A percentile compares a stretch with the other conserved stretches of the same genome.
Conservation (phyloP, 1,139 yeast species). For the Suhomyces bolitotheri region DNA sequence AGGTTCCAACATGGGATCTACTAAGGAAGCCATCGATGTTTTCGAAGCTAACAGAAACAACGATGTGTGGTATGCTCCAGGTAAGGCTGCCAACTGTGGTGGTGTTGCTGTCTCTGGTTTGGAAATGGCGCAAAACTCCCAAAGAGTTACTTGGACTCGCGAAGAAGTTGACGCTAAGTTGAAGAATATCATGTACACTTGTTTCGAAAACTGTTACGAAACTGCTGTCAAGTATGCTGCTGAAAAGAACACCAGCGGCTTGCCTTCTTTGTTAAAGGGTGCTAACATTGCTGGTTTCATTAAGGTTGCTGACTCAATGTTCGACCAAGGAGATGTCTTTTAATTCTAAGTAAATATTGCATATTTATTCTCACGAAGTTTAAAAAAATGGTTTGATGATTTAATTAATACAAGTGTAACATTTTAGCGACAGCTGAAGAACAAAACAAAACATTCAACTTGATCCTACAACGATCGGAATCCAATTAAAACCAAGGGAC, state of each 20-base stretch:
- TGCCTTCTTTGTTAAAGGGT: constrained; percentile 96
- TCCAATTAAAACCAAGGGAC: no score
- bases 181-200: constrained; percentile 77
- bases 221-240: constrained; percentile 82
- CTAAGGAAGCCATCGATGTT: constrained; percentile 92
- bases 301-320: constrained; percentile 98
- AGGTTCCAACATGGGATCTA: constrained; percentile 99
- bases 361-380: constrained; percentile 6
- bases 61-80: constrained; percentile 97
- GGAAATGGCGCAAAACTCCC: constrained; percentile 99
- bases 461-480: no score
- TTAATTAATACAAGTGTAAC: no score
- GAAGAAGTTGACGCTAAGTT: constrained; percentile 22
- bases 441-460: no score
- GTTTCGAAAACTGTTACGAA: constrained; percentile 89
- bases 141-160: constrained; percentile 55
- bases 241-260: constrained; percentile 54
- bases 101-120: constrained; percentile 99
- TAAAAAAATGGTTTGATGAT: neutral
- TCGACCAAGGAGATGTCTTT: constrained; percentile 90
- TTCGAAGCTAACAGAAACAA: constrained; percentile 83
- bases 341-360: constrained; percentile 24
- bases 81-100: constrained; percentile 99
- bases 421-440: no score
- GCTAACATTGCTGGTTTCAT: constrained; percentile 99